These are phyloP conservation scores for Tribonema minus DNA, from an alignment of 108 stramenopile genomes.

Conservation along the genomic window DNA sequence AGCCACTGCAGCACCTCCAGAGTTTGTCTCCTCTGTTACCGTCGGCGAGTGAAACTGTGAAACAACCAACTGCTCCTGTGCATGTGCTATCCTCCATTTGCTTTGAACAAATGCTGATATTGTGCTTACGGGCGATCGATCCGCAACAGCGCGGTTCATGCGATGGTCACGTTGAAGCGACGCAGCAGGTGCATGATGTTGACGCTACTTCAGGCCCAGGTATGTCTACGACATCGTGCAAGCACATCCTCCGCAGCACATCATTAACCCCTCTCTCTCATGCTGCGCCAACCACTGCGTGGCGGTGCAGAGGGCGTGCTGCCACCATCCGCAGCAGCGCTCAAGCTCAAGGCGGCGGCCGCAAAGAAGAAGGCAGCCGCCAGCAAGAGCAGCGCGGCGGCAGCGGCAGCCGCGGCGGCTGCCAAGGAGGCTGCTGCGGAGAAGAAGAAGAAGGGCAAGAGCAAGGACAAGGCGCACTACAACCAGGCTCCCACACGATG, in stretches of 20 bases:
- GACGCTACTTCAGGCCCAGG: background rate
- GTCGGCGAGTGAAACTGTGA: background rate
- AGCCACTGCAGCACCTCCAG: background rate
- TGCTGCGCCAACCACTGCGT: background rate
- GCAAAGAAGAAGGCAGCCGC: background rate
- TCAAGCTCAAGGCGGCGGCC: background rate
- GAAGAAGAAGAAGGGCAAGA: constrained; percentile 19
- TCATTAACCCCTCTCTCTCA: background rate
- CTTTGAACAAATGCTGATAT: background rate
- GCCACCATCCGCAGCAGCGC: constrained; percentile 2
- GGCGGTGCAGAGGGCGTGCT: constrained; percentile 3
- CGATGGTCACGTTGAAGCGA: background rate
- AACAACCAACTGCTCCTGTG: too few relatives aligned
- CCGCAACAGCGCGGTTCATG: background rate
- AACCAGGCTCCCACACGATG: too few relatives aligned
- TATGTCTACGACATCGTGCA: too few relatives aligned
- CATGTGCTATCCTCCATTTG: too few relatives aligned
- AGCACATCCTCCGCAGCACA: too few relatives aligned
- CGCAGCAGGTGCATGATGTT: background rate
- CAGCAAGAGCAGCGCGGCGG: background rate
- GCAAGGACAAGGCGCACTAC: constrained; percentile 16
- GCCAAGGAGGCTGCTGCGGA: constrained; percentile 16
- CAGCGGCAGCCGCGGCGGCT: background rate
- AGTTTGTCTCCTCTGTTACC: too few relatives aligned
- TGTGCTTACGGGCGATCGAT: background rate